Evolutionary conservation across 2,329 filamentous ascomycete genomes (phyloP).

Genomic region (Colletotrichum scovillei): DNA sequence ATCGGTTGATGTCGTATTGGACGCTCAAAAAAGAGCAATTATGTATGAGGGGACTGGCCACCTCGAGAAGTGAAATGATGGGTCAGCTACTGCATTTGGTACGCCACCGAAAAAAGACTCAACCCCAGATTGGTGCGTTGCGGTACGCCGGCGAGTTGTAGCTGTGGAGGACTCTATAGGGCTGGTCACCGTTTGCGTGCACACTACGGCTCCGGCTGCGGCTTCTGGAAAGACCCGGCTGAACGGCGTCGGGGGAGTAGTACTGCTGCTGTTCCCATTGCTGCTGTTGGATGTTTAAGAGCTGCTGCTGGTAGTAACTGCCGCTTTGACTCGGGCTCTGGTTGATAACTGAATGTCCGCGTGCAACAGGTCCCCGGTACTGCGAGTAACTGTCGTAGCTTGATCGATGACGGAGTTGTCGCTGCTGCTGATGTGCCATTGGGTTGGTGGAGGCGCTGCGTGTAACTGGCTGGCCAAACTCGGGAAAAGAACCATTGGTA

Average conservation of each 20-base stretch:
- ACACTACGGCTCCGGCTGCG: slow-evolving; percentile 24
- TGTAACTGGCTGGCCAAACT: not conserved
- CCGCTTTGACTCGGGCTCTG: slow-evolving; percentile 21
- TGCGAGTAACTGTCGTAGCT: slow-evolving; percentile 44
- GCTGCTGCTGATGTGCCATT: slow-evolving; percentile 20
- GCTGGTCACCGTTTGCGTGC: slow-evolving; percentile 42
- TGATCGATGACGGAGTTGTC: slow-evolving; percentile 45
- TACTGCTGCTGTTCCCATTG: slow-evolving; percentile 44
- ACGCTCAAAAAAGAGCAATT: not conserved
- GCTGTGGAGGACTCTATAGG: slow-evolving; percentile 67
- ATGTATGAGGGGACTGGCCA: slow-evolving; percentile 11
- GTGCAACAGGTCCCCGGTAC: slow-evolving; percentile 35
- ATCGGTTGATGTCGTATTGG: slow-evolving; percentile 16
- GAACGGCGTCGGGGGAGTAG: slow-evolving; percentile 39
- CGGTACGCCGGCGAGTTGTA: slow-evolving; percentile 69
- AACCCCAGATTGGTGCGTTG: slow-evolving; percentile 67
- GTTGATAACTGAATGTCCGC: slow-evolving; percentile 25
- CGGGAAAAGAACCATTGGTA: not conserved
- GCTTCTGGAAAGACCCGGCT: slow-evolving; percentile 44
- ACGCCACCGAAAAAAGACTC: slow-evolving; percentile 16
- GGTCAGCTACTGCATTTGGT: not conserved
- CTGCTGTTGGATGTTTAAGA: slow-evolving; percentile 36
- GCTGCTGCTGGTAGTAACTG: slow-evolving; percentile 34
- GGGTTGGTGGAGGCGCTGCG: slow-evolving; percentile 21
- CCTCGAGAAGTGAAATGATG: slow-evolving; percentile 34